phyloP scores from a whole-genome alignment of 73 alveolate genomes.

The Loxodes magnus region DNA sequence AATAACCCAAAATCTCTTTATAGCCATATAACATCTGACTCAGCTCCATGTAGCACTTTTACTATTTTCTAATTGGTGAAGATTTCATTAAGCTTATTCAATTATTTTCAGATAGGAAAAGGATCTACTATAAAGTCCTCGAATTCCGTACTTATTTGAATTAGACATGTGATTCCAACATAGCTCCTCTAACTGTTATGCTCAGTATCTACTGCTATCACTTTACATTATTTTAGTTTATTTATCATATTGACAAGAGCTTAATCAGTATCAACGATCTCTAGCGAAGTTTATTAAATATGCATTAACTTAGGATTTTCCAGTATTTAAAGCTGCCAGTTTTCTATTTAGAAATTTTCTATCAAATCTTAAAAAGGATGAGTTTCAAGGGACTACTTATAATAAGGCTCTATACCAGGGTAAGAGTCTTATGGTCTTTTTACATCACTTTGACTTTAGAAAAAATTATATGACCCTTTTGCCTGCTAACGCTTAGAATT shows the following conservation, averaged over 20 bases:
- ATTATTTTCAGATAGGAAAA: slow-evolving; percentile 37
- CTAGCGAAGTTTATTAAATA: neutral
- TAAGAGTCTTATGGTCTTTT: no score
- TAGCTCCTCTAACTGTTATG: slow-evolving; percentile 69
- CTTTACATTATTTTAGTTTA: slow-evolving; percentile 28
- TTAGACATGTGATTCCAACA: slow-evolving; percentile 80
- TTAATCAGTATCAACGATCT: slow-evolving; percentile 33
- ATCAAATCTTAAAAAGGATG: no score
- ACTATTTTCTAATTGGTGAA: slow-evolving; percentile 71
- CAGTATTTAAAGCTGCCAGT: no score
- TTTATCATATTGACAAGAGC: slow-evolving; percentile 30
- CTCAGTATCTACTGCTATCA: slow-evolving; percentile 89
- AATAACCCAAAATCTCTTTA: slow-evolving; percentile 91
- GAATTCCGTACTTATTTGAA: slow-evolving; percentile 69
- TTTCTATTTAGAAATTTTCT: no score
- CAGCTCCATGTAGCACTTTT: slow-evolving; percentile 91
- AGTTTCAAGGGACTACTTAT: no score
- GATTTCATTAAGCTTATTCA: slow-evolving; percentile 43
- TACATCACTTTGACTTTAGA: no score
- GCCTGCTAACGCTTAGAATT: no score
- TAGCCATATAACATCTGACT: slow-evolving; percentile 85
- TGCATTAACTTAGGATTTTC: slow-evolving; percentile 10
- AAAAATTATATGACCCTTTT: no score
- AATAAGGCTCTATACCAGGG: no score
- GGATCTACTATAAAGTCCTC: slow-evolving; percentile 81